Conservation (phyloP, 2,329 filamentous ascomycete species). For the Thermoascus crustaceus region DNA sequence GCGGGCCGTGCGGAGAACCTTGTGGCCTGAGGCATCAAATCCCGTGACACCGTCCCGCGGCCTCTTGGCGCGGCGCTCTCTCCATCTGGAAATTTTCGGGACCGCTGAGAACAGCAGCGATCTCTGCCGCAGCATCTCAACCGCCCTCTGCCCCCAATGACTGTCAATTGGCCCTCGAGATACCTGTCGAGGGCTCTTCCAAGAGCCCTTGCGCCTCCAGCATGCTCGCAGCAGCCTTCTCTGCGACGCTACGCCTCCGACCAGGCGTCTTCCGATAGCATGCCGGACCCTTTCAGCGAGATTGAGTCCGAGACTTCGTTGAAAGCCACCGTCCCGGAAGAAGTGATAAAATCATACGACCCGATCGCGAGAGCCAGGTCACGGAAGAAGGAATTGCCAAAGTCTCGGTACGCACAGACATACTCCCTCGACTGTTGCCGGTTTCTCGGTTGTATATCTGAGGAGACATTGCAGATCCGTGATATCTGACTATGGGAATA, state of each 20-base stretch:
- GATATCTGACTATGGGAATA: slow-evolving; percentile 3
- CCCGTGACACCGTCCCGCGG: background rate
- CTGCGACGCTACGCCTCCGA: slow-evolving; percentile 42
- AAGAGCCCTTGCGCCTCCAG: slow-evolving; percentile 23
- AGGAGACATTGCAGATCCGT: too few species aligned
- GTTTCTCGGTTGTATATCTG: too few species aligned
- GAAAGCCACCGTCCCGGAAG: slow-evolving; percentile 27
- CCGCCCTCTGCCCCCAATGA: slow-evolving; percentile 25
- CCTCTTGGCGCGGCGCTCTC: background rate
- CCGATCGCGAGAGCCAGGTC: slow-evolving; percentile 40
- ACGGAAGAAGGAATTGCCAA: slow-evolving; percentile 39
- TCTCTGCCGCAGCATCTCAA: slow-evolving; percentile 6
- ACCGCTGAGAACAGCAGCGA: slow-evolving; percentile 12
- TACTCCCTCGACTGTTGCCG: too few species aligned
- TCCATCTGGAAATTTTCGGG: slow-evolving; percentile 3
- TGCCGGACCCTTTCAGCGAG: slow-evolving; percentile 30
- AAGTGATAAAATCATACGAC: slow-evolving; percentile 42
- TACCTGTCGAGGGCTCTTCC: slow-evolving; percentile 32
- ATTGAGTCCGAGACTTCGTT: slow-evolving; percentile 44
- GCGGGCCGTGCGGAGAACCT: background rate
- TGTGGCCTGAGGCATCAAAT: background rate
- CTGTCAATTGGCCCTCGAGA: slow-evolving; percentile 32
- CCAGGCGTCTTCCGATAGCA: slow-evolving; percentile 25
- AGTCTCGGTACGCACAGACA: slow-evolving; percentile 45
- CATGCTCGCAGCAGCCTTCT: slow-evolving; percentile 23